Conservation (phyloP, 495 filamentous ascomycete genomes). For the Patellaria atrata region DNA sequence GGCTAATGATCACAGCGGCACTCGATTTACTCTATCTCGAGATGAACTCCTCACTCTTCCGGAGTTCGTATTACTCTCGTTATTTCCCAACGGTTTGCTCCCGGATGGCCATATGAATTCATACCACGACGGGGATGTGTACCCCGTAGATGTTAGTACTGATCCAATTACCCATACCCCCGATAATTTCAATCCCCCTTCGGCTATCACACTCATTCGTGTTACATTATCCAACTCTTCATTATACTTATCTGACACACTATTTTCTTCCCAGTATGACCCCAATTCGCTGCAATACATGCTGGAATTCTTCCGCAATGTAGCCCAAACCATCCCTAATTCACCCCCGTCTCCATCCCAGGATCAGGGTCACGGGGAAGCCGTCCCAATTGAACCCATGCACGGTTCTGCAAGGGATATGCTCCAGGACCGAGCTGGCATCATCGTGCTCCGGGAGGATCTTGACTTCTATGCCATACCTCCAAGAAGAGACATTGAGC, state of each 20-base stretch:
- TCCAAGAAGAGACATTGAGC: conserved; percentile 68
- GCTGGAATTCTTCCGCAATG: conserved; percentile 95
- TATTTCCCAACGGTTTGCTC: conserved; percentile 94
- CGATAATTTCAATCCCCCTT: too few species aligned
- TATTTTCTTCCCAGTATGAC: conserved; percentile 63
- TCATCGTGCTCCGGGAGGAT: conserved; percentile 93
- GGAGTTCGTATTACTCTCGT: conserved; percentile 95
- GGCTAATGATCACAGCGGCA: conserved; percentile 46
- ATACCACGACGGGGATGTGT: conserved; percentile 83
- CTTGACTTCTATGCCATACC: conserved; percentile 97
- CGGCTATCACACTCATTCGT: too few species aligned
- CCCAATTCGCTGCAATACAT: conserved; percentile 94
- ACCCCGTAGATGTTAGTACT: conserved; percentile 84
- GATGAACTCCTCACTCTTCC: conserved; percentile 91
- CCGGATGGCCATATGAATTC: conserved; percentile 93
- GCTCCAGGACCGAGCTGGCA: conserved; percentile 81
- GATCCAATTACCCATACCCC: conserved; percentile 11
- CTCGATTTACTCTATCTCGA: conserved; percentile 79
- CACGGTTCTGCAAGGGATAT: conserved; percentile 57
- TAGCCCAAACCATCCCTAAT: conserved; percentile 83
- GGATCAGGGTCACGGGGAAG: conserved; percentile 35
- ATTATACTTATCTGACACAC: conserved; percentile 43
- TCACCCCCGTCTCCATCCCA: conserved; percentile 45
- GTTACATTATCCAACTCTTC: conserved; percentile 32
- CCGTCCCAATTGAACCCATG: conserved; percentile 52